Evolutionary conservation across 257 asterid species (phyloP).

Genomic region (Solanum peruvianum): DNA sequence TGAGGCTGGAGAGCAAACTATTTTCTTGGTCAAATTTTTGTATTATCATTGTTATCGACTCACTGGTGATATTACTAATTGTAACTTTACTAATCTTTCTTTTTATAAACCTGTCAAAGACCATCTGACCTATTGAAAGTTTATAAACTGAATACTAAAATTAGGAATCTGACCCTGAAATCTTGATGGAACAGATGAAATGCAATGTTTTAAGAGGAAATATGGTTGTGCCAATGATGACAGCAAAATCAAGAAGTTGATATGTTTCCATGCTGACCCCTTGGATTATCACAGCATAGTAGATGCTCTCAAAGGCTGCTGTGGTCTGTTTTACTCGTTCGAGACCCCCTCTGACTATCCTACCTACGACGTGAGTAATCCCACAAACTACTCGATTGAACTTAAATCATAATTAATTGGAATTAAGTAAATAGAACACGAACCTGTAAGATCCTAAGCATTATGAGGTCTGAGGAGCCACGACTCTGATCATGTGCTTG

Average conservation of each 20-base stretch:
- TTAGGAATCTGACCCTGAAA: not conserved
- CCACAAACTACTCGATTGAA: not conserved
- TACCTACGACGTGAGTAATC: constrained; percentile 57
- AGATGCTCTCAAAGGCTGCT: constrained; percentile 77
- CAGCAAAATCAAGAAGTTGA: constrained; percentile 30
- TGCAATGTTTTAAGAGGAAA: constrained; percentile 27
- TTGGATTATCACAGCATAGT: constrained; percentile 86
- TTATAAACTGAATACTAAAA: not conserved
- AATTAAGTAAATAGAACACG: not conserved
- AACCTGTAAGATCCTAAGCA: not conserved
- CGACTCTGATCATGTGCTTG: not conserved
- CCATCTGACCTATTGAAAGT: not conserved
- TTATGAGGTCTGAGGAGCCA: not conserved
- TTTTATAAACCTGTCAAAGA: not conserved
- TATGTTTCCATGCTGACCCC: constrained; percentile 60
- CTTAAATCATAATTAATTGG: not conserved
- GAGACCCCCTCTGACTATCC: constrained; percentile 74
- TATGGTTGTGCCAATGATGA: constrained; percentile 6
- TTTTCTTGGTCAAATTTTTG: not conserved
- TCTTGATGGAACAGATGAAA: constrained; percentile 27
- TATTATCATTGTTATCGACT: not conserved
- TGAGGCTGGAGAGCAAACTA: not conserved
- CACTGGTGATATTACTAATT: not conserved
- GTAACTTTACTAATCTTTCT: not conserved
- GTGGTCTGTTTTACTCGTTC: constrained; percentile 74